Percentiles rank a stretch among this genome's conserved stretches.
phyloP scores from a whole-genome alignment of 1,284 basidiomycete genomes.

The Somion occarium region DNA sequence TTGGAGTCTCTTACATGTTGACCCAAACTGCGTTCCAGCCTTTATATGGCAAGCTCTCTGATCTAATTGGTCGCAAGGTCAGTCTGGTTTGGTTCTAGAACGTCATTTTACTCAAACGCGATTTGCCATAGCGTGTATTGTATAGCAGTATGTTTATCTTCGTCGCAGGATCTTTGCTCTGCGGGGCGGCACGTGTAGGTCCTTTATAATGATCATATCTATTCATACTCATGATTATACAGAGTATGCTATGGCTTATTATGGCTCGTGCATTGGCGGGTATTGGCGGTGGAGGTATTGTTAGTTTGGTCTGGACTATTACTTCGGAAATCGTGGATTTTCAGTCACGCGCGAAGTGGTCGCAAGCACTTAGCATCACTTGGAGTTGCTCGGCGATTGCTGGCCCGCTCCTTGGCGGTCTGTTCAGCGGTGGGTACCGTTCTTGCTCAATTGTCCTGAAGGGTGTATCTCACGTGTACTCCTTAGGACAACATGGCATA shows the following conservation, averaged over 20 bases:
- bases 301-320: constrained; percentile 77
- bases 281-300: constrained; percentile 76
- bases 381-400: constrained; percentile 81
- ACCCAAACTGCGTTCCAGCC: constrained; percentile 81
- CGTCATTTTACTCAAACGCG: too few relatives aligned
- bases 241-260: constrained; percentile 62
- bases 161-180: constrained; percentile 64
- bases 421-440: constrained; percentile 62
- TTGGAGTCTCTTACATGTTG: constrained; percentile 75
- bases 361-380: constrained; percentile 73
- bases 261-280: constrained; percentile 57
- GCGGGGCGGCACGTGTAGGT: constrained; percentile 60
- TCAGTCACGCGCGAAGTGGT: constrained; percentile 70
- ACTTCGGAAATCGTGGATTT: constrained; percentile 74
- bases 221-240: neutral
- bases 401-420: constrained; percentile 71
- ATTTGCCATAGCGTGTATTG: constrained; percentile 54
- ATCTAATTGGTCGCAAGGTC: constrained; percentile 71
- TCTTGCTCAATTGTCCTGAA: constrained; percentile 3
- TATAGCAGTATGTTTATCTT: constrained; percentile 69
- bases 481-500: constrained; percentile 19
- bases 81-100: constrained; percentile 8
- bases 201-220: neutral
- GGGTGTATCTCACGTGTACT: constrained; percentile 1
- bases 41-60: constrained; percentile 71